Base-by-base conservation (phyloP, 106 monocot genomes). In the Allium sativum region DNA sequence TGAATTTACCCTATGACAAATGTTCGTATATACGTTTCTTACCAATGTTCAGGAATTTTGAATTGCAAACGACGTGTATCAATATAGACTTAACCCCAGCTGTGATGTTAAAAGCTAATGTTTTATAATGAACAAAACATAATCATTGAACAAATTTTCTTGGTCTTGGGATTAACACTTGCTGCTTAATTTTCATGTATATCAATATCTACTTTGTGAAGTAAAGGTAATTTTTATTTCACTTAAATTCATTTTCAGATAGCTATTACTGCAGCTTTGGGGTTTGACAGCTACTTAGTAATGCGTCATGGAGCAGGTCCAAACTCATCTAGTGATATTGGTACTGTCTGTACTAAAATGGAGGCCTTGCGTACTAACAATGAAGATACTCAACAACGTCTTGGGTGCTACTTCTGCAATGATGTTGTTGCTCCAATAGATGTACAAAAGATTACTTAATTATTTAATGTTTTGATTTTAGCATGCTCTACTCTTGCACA, bases 281-380 rank as follows among this genome's bases (percentile, higher is more conserved):
- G 98, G 41, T 98, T 92, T 77, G 98, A 98, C 61, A 92, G 88
- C 70, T 98, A 81, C 78, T 82, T 98, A 64, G 92, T 92, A 22
- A 98, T 98, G 88, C 98, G 98, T 40, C 98, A 98, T 88, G 98
- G 98, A 9, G 78, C 85, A 68, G 87, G 92, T 70, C 98, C 85
- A 44, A 12, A 58, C 21, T 12, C 15, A 40, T 46, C 8, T 58
- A 55, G 70, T 63, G 70, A 78, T 68, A 48, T 21, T 13, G 45
- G 13, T 56, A 45, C 21, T 43, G 10, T 64, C 17, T 14, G 15
- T 66, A 40, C 68, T 46, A 44, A 76, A 42, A 71, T 78, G 43
- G 68, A 79, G 18, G 76, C 19, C 11, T 71, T 60, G 63, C 68
- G 76, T 19, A 56, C 58, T 50, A 48, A 41, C 53, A 55, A 58